Conservation (phyloP, 2,329 filamentous ascomycete genomes). For the Cladosporium halotolerans region DNA sequence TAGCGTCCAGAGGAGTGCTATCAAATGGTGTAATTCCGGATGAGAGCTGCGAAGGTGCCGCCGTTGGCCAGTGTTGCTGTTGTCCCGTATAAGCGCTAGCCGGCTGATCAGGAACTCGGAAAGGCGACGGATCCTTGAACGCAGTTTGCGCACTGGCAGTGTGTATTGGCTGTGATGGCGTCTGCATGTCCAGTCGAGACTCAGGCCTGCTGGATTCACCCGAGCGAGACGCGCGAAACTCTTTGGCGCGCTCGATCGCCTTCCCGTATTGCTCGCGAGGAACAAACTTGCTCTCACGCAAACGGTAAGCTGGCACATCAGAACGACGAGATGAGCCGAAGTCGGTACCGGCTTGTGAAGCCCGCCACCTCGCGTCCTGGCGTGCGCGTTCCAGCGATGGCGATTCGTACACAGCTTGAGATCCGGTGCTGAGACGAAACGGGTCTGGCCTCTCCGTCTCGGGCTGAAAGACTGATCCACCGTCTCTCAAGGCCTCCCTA, state of each 20-base stretch:
- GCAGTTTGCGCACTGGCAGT: not conserved
- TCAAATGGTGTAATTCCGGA: not conserved
- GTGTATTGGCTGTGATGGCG: not conserved
- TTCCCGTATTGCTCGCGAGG: constrained; percentile 29
- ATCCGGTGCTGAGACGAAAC: constrained; percentile 19
- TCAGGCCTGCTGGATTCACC: constrained; percentile 11
- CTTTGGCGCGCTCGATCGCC: constrained; percentile 29
- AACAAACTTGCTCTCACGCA: constrained; percentile 32
- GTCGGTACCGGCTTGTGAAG: constrained; percentile 12
- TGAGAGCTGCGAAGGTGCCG: not conserved
- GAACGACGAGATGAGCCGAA: constrained; percentile 8
- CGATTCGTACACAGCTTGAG: constrained; percentile 24
- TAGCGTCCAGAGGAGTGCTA: not conserved
- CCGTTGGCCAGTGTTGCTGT: not conserved
- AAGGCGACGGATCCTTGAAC: not conserved
- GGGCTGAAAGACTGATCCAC: not conserved
- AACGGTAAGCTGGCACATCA: constrained; percentile 30
- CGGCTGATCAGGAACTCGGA: not conserved
- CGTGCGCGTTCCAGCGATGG: constrained; percentile 28
- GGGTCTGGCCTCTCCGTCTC: constrained; percentile 15
- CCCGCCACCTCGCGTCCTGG: constrained; percentile 26
- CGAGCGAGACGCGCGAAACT: constrained; percentile 21
- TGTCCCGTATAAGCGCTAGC: not conserved
- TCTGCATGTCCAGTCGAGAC: not conserved
- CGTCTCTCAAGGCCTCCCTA: constrained; percentile 24